Evolutionary conservation across 169 alveolate species (phyloP).

Genomic region (Plasmodium coatneyi): DNA sequence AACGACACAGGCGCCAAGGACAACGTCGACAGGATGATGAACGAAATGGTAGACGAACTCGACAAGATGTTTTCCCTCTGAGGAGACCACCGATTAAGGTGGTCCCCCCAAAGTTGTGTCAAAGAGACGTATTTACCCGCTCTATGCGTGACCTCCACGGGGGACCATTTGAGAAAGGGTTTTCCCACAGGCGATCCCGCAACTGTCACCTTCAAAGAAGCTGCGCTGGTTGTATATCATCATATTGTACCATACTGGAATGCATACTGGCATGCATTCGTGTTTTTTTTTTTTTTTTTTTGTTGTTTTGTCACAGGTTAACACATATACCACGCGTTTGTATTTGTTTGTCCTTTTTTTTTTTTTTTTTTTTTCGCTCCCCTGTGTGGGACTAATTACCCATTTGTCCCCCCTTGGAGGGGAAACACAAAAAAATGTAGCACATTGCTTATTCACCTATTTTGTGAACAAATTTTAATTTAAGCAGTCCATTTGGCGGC

Average conservation of each 20-base stretch:
- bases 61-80: constrained; percentile 18
- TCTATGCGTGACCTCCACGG: not conserved
- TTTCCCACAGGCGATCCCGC: not conserved
- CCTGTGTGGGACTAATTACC: not conserved
- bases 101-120: too few species aligned
- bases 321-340: not conserved
- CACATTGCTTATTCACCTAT: not conserved
- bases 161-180: not conserved
- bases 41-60: constrained; percentile 50
- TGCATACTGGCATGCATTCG: not conserved
- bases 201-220: too few species aligned
- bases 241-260: not conserved
- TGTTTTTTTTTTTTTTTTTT: too few species aligned
- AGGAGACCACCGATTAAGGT: not conserved
- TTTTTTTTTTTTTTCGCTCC: not conserved
- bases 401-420: not conserved
- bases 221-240: not conserved
- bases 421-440: not conserved
- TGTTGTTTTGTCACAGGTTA: not conserved
- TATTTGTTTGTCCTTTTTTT: too few species aligned
- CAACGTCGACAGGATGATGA: constrained; percentile 35
- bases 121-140: not conserved
- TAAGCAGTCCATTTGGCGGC: not conserved
- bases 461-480: not conserved
- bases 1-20: not conserved